Conservation (phyloP, 371 early-diverging fungal species). For the Rhizomucor pusillus region DNA sequence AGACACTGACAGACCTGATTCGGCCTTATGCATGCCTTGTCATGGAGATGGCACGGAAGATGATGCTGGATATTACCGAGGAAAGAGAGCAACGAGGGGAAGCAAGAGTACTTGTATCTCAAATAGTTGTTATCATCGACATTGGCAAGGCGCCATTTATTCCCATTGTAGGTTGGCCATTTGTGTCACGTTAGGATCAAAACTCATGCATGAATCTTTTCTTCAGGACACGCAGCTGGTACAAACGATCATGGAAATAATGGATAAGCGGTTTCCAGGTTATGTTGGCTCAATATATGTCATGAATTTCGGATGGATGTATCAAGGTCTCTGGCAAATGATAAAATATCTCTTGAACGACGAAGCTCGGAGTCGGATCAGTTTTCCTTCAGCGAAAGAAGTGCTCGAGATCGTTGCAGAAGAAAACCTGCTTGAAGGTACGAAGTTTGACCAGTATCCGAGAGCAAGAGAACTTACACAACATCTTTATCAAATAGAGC, state of each 20-base stretch:
- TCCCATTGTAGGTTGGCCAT: constrained; percentile 24
- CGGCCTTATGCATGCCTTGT: constrained; percentile 37
- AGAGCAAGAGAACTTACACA: background rate
- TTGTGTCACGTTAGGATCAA: background rate
- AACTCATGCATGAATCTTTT: background rate
- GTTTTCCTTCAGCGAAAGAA: constrained; percentile 28
- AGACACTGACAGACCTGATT: constrained; percentile 25
- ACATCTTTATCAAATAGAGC: constrained; percentile 14
- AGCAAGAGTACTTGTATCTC: constrained; percentile 23
- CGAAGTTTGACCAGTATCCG: background rate
- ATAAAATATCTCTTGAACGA: constrained; percentile 36
- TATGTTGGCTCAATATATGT: constrained; percentile 34
- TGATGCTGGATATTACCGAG: constrained; percentile 33
- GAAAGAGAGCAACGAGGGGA: constrained; percentile 13
- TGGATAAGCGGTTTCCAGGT: constrained; percentile 32
- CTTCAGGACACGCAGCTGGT: constrained; percentile 34
- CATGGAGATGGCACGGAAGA: constrained; percentile 43
- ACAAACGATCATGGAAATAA: constrained; percentile 20
- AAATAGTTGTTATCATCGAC: constrained; percentile 36
- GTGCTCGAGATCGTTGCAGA: constrained; percentile 19
- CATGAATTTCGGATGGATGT: constrained; percentile 48
- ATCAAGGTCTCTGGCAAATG: constrained; percentile 47
- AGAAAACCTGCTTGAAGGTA: constrained; percentile 30
- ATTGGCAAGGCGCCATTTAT: constrained; percentile 40
- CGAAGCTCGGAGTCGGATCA: constrained; percentile 30